A percentile compares a stretch with the other conserved stretches of the same genome.
Evolutionary conservation across 257 asterid species (phyloP).

Genomic region (Lithospermum erythrorhizon): DNA sequence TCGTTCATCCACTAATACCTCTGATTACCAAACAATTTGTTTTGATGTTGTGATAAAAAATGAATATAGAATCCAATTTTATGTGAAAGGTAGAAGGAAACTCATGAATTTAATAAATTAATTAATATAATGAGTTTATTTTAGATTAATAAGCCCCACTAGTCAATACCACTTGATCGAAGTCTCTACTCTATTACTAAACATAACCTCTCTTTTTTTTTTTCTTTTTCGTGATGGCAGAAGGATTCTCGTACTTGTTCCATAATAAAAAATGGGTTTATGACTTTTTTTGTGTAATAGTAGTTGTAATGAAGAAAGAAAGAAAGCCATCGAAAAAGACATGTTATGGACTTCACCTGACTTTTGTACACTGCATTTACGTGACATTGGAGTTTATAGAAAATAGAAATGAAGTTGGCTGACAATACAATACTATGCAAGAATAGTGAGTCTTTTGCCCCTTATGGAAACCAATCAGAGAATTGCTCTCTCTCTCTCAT

Average conservation of each 20-base stretch:
- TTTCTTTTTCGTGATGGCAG: slow-evolving; percentile 4
- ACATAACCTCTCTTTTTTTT: too few species aligned
- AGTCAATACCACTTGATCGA: too few species aligned
- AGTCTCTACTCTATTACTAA: too few species aligned
- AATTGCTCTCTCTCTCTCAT: not conserved
- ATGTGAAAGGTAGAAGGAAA: too few species aligned
- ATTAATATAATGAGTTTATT: too few species aligned
- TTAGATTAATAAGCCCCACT: too few species aligned
- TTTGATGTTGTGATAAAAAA: too few species aligned
- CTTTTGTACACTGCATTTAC: not conserved
- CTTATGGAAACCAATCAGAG: not conserved
- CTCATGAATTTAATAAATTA: too few species aligned
- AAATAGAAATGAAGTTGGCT: not conserved
- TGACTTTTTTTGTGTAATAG: slow-evolving; percentile 1
- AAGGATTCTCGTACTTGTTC: slow-evolving; percentile 14
- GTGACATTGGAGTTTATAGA: not conserved
- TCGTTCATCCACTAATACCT: too few species aligned
- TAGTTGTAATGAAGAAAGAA: not conserved
- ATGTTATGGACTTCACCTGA: not conserved
- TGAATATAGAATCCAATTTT: too few species aligned
- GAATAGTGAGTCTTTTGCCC: not conserved
- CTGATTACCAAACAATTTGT: too few species aligned
- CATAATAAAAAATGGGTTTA: not conserved
- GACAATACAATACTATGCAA: not conserved
- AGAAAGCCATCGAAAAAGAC: slow-evolving; percentile 1